A percentile compares a stretch with the other conserved stretches of the same genome.
Evolutionary conservation across 352 stramenopile species (phyloP).

Genomic region (Globisporangium nunn): DNA sequence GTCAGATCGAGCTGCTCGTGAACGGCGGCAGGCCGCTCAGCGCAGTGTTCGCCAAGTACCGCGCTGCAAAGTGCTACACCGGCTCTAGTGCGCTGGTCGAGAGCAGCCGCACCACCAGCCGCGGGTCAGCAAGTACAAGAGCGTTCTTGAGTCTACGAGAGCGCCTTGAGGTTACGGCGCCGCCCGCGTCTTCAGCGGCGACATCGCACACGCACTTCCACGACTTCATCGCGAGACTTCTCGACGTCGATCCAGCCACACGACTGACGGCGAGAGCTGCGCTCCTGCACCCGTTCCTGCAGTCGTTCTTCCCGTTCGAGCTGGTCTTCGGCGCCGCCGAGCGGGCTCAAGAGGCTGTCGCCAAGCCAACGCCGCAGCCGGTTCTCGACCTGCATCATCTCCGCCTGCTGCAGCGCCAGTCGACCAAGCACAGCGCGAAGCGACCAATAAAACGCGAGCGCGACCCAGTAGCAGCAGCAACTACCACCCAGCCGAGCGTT

Average conservation of each 20-base stretch:
- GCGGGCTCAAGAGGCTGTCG: background rate
- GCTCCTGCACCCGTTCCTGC: constrained; percentile 65
- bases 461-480: background rate
- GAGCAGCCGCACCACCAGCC: background rate
- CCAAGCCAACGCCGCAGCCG: too few species aligned
- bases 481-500: background rate
- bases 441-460: too few species aligned
- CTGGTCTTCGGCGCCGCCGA: constrained; percentile 33
- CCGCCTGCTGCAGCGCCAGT: background rate
- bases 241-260: constrained; percentile 40
- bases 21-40: constrained; percentile 21
- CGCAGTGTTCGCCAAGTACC: constrained; percentile 18
- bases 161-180: constrained; percentile 23
- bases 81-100: background rate
- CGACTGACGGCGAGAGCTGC: constrained; percentile 39
- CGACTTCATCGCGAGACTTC: constrained; percentile 42
- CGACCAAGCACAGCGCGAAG: background rate
- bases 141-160: constrained; percentile 13
- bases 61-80: constrained; percentile 1
- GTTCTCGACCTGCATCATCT: background rate
- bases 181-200: constrained; percentile 9
- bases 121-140: background rate
- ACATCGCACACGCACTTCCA: constrained; percentile 22
- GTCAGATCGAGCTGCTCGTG: constrained; percentile 37
- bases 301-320: constrained; percentile 58